Percentiles rank a stretch among this genome's conserved stretches.
phyloP scores from a whole-genome alignment of 169 alveolate genomes.

The Plasmodium reichenowi region DNA sequence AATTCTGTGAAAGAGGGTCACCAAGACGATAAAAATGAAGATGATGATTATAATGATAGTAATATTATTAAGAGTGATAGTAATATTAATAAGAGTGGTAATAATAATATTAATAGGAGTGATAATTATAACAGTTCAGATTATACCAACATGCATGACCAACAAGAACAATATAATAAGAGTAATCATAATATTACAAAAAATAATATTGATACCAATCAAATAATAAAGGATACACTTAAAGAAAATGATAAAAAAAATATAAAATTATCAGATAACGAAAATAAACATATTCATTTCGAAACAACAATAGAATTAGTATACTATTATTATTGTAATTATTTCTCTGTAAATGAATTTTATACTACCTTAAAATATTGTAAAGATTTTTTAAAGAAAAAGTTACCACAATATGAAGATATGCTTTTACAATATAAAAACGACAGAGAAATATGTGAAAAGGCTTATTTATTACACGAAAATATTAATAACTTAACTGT shows the following conservation, averaged over 20 bases:
- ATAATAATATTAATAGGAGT: background rate
- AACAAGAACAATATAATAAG: background rate
- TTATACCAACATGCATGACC: background rate
- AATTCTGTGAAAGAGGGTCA: background rate
- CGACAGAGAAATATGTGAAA: slow-evolving; percentile 52
- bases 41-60: background rate
- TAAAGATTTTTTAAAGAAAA: slow-evolving; percentile 60
- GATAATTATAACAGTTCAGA: background rate
- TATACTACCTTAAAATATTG: slow-evolving; percentile 48
- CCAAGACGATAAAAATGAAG: background rate
- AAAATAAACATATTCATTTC: slow-evolving; percentile 30
- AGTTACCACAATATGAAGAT: slow-evolving; percentile 61
- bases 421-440: slow-evolving; percentile 57
- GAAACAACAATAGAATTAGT: slow-evolving; percentile 69
- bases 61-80: background rate
- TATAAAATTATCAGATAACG: background rate
- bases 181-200: background rate
- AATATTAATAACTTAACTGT: slow-evolving; percentile 46
- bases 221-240: background rate
- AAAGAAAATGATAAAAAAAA: background rate
- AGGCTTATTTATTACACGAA: slow-evolving; percentile 44
- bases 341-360: slow-evolving; percentile 61
- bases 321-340: slow-evolving; percentile 33
- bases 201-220: background rate
- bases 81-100: no score